These are phyloP conservation scores for Isatis tinctoria DNA, from an alignment of 345 rosid genomes.

Conservation along the genomic window DNA sequence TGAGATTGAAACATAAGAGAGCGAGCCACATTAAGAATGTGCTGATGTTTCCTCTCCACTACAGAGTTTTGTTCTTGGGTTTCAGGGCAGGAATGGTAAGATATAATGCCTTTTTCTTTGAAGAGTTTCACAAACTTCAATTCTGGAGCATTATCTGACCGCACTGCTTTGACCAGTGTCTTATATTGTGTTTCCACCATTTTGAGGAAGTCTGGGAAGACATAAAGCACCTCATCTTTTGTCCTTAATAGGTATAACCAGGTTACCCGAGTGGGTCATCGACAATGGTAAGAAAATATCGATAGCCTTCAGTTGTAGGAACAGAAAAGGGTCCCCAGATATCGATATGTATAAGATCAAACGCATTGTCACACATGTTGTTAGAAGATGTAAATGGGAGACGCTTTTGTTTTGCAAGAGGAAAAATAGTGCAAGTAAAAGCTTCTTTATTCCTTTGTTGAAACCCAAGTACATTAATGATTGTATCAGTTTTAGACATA, in stretches of 20 bases:
- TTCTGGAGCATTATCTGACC: not conserved
- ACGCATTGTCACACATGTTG: not conserved
- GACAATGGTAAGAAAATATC: too few species aligned
- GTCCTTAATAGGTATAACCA: too few species aligned
- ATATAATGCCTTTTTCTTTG: not conserved
- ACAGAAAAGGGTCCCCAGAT: not conserved
- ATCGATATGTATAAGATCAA: not conserved
- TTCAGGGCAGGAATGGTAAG: not conserved
- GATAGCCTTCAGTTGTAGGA: not conserved
- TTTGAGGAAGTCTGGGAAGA: too few species aligned
- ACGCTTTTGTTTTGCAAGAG: not conserved
- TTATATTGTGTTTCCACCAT: too few species aligned
- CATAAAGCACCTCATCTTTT: too few species aligned
- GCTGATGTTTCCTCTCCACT: not conserved
- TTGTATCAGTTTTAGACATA: not conserved
- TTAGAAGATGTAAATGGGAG: not conserved
- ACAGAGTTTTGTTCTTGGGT: not conserved
- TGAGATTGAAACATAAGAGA: not conserved
- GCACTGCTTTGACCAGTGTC: too few species aligned
- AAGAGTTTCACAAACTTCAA: not conserved
- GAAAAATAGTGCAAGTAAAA: not conserved
- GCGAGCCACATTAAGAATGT: not conserved
- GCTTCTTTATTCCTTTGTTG: not conserved
- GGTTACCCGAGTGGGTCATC: too few species aligned
- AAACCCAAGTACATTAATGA: not conserved